Evolutionary conservation across 2,329 filamentous ascomycete species (phyloP), one percentile per base, ranked within the genome.

Genomic region (Ophiostoma ulmi): DNA sequence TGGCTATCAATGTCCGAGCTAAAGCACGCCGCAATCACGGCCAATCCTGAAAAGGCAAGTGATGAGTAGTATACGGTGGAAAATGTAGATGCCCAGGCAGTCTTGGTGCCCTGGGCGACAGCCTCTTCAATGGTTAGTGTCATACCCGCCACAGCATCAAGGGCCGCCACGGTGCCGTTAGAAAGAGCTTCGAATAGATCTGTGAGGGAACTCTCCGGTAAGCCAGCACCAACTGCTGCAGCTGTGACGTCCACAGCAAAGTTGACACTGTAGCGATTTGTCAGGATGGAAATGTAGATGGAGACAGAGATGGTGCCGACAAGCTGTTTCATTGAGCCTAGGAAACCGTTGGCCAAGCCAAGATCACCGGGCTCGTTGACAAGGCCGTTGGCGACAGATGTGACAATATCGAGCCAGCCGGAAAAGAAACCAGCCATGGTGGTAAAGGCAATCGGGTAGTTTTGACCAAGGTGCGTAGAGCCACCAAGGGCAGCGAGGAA

Each of bases 341-440:
- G 44, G 48, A 73, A 73, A 41, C 70, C 72, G 58, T 71, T 73
- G 71, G 71, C 72, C 17, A 73, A 52, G 11, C 72, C 72, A 20
- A 73, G 69, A 65, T 73, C 72, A 20, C 69, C 69, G 38, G 72
- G 72, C 44, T 68, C 67, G 67, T 71, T 71, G 67, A 72, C 70
- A 2, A 72, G 72, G 14, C 72, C 72, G 63, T 72, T 72, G 67
- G 69, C 72, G 20, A 73, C 72, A 20, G 66, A 61, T 2, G 67
- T 68, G 64, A 72, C 39, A 38, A 72, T 61, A 31, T 73, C 72
- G n/a, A 73, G 66, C 70, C 70, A 72, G 66, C 72, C 72, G n/a
- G 69, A 70, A 55, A 73, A 72, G 67, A 72, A 70, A 7, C 70
- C 72, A 14, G 70, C 72, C 44, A 73, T 64, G 35, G 69, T 70